phyloP scores from a whole-genome alignment of 306 rosid species.

The Medicago truncatula region MtrunA17r5.0-ANR NC_053043.1:23130001-23130500 shows the following conservation, averaged over 20 bases:
- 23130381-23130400: slow-evolving; percentile 24
- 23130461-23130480: slow-evolving; percentile 95
- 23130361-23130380: slow-evolving; percentile 5
- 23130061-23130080: slow-evolving; percentile 17
- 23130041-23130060: not conserved
- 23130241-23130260: slow-evolving; percentile 88
- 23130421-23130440: slow-evolving; percentile 68
- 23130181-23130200: slow-evolving; percentile 97
- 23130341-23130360: not conserved
- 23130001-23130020: not conserved
- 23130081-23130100: slow-evolving; percentile 2
- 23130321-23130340: not conserved
- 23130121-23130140: slow-evolving; percentile 21
- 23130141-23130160: slow-evolving; percentile 19
- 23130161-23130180: slow-evolving; percentile 63
- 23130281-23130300: slow-evolving; percentile 81
- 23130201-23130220: slow-evolving; percentile 98
- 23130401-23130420: slow-evolving; percentile 48
- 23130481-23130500: slow-evolving; percentile 85
- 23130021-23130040: not conserved
- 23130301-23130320: slow-evolving; percentile 43
- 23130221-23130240: slow-evolving; percentile 91
- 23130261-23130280: slow-evolving; percentile 97
- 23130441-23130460: slow-evolving; percentile 84
- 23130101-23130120: not conserved